These are phyloP conservation scores for Boletellus ananiceps DNA, from an alignment of 768 basidiomycete genomes.

Conservation along the genomic window DNA sequence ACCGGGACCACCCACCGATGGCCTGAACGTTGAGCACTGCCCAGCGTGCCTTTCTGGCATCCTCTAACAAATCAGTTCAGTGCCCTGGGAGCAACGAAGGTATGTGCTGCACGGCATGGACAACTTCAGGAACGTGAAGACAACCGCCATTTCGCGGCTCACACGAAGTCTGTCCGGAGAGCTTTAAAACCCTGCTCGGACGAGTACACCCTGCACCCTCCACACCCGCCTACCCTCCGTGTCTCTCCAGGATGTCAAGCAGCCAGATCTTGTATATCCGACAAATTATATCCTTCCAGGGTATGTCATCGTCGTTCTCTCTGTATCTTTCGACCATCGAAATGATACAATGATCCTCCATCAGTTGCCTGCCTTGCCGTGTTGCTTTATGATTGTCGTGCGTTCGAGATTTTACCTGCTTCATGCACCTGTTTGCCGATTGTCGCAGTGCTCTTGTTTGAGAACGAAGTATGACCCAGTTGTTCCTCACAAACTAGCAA, in stretches of 20 bases:
- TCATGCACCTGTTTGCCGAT: not conserved
- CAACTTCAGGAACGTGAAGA: no score
- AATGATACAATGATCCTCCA: not conserved
- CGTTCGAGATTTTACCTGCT: not conserved
- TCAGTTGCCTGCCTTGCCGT: constrained; percentile 10
- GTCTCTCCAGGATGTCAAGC: constrained; percentile 2
- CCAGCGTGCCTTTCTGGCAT: no score
- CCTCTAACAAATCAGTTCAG: not conserved
- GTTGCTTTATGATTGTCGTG: constrained; percentile 15
- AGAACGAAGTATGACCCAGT: constrained; percentile 6
- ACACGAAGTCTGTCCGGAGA: not conserved
- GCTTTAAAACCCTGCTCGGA: not conserved
- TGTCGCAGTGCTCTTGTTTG: constrained; percentile 10
- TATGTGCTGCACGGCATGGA: no score
- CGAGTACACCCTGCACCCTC: not conserved
- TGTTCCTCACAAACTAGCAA: not conserved
- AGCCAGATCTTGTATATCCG: constrained; percentile 1
- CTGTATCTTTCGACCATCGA: not conserved
- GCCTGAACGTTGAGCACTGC: no score
- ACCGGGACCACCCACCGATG: no score
- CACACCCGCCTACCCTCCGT: not conserved
- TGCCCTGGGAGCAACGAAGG: not conserved
- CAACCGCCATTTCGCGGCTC: not conserved
- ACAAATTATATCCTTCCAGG: constrained; percentile 6
- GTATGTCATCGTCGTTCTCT: not conserved